A percentile compares a stretch with the other conserved stretches of the same genome.
phyloP scores from a whole-genome alignment of 1,284 basidiomycete genomes.

The Leccinum angustisporum region DNA sequence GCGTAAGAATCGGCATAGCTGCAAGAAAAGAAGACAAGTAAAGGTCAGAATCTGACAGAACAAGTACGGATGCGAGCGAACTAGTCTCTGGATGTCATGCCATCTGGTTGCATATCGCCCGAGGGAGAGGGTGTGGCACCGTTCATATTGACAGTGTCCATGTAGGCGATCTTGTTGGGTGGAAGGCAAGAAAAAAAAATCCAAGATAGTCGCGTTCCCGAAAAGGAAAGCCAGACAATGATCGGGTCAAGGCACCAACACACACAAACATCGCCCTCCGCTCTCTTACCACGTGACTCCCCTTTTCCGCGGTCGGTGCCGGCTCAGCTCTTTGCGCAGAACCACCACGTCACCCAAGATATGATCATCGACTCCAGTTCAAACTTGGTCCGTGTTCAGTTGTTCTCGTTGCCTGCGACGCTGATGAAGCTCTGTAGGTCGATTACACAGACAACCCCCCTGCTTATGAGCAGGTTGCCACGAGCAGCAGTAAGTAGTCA shows the following conservation, averaged over 20 bases:
- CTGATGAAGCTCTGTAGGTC: slow-evolving; percentile 17
- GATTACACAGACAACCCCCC: slow-evolving; percentile 29
- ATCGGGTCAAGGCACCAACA: slow-evolving; percentile 18
- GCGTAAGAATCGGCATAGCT: slow-evolving; percentile 93
- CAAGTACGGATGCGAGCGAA: slow-evolving; percentile 47
- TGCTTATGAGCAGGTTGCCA: slow-evolving; percentile 25
- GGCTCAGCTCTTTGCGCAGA: slow-evolving; percentile 1
- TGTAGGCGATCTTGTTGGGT: slow-evolving; percentile 23
- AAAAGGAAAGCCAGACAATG: slow-evolving; percentile 18
- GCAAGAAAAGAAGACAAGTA: slow-evolving; percentile 31
- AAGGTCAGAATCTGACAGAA: slow-evolving; percentile 32
- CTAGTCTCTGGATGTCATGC: slow-evolving; percentile 83
- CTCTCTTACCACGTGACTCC: slow-evolving; percentile 24
- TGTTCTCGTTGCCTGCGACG: not conserved
- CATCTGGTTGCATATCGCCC: slow-evolving; percentile 34
- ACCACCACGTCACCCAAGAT: not conserved
- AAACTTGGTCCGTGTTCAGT: slow-evolving; percentile 26
- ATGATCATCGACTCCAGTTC: slow-evolving; percentile 29
- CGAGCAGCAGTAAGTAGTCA: slow-evolving; percentile 18
- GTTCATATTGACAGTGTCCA: slow-evolving; percentile 40
- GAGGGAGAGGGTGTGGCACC: slow-evolving; percentile 42
- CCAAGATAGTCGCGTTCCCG: slow-evolving; percentile 4
- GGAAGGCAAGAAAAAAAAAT: slow-evolving; percentile 10
- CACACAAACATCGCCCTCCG: slow-evolving; percentile 18
- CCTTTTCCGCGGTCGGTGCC: not conserved